These are phyloP conservation scores for Goffeauzyma gilvescens DNA, from an alignment of 768 basidiomycete species.

Conservation along the genomic window DNA sequence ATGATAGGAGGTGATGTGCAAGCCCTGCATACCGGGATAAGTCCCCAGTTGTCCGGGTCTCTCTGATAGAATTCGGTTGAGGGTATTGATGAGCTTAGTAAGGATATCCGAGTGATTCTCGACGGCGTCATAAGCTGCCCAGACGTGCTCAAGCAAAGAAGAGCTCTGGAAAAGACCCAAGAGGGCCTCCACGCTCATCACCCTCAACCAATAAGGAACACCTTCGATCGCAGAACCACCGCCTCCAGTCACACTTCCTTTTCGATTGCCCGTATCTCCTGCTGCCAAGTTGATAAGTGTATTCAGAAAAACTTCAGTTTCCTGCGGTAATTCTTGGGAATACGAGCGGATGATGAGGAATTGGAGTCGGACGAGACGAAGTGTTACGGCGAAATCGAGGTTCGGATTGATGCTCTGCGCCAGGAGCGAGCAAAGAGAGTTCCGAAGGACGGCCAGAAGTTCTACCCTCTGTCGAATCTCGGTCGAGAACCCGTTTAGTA, in stretches of 20 bases:
- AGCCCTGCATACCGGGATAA: slow-evolving; percentile 55
- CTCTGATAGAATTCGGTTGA: slow-evolving; percentile 74
- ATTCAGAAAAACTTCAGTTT: slow-evolving; percentile 71
- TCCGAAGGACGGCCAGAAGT: slow-evolving; percentile 63
- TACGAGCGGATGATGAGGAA: slow-evolving; percentile 87
- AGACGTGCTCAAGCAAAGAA: slow-evolving; percentile 17
- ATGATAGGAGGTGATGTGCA: slow-evolving; percentile 39
- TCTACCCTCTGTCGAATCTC: too few relatives aligned
- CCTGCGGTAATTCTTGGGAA: slow-evolving; percentile 54
- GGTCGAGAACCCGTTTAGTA: slow-evolving; percentile 44
- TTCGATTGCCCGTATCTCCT: slow-evolving; percentile 34
- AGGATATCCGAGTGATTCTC: slow-evolving; percentile 11
- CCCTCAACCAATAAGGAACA: slow-evolving; percentile 79
- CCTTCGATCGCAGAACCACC: too few relatives aligned
- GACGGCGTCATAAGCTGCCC: slow-evolving; percentile 17
- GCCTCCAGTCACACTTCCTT: too few relatives aligned
- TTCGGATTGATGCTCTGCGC: slow-evolving; percentile 72
- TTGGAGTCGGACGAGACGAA: slow-evolving; percentile 80
- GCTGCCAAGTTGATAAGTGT: slow-evolving; percentile 35
- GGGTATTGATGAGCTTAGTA: slow-evolving; percentile 53
- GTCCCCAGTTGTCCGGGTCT: slow-evolving; percentile 70
- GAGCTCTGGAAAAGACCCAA: slow-evolving; percentile 26
- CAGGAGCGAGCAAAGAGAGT: slow-evolving; percentile 75
- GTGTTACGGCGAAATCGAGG: slow-evolving; percentile 57
- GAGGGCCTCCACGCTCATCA: slow-evolving; percentile 75